Evolutionary conservation across 805 yeast genomes (phyloP), one percentile per base, ranked within the genome.

Genomic region (Pichia nanzhaoensis): DNA sequence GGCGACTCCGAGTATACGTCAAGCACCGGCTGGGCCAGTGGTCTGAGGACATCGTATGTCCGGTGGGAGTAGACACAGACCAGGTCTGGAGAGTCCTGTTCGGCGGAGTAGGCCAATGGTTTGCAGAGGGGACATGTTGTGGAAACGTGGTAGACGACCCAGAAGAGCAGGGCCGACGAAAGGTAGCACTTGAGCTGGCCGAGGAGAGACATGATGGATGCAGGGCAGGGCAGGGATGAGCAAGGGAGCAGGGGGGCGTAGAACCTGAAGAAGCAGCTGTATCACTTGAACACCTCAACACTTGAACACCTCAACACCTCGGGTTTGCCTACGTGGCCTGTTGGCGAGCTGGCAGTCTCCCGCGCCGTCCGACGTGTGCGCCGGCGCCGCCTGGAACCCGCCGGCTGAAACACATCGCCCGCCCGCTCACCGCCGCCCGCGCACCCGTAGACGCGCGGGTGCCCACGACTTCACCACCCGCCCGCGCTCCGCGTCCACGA

Each of bases 401-500:
- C n/a, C n/a, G n/a, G n/a, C n/a, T n/a, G n/a, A n/a, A n/a, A n/a
- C n/a, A n/a, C n/a, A n/a, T n/a, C n/a, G n/a, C n/a, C n/a, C n/a
- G n/a, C n/a, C n/a, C n/a, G n/a, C n/a, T n/a, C n/a, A n/a, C n/a
- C n/a, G n/a, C n/a, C n/a, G 3, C 20, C 16, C 22, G 2, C 18
- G 34, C 21, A 97, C 97, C 1, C 96, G 96, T 2, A 91, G 67
- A 47, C 91, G 61, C 54, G 84, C 59, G 0, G 95, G 93, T 45
- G 71, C 73, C 84, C 90, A 85, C 52, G 72, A 75, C 45, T 82
- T 74, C 14, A 75, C 73, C 1, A 78, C 61, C 38, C 93, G 65
- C 2, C 88, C 84, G 47, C 91, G 61, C 57, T 84, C 93, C 39
- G 77, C 73, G 56, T 85, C 95, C 1, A 83, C 63, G 7, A 84